Conservation (phyloP, 768 basidiomycete species). For the Lyophyllum decastes region DNA sequence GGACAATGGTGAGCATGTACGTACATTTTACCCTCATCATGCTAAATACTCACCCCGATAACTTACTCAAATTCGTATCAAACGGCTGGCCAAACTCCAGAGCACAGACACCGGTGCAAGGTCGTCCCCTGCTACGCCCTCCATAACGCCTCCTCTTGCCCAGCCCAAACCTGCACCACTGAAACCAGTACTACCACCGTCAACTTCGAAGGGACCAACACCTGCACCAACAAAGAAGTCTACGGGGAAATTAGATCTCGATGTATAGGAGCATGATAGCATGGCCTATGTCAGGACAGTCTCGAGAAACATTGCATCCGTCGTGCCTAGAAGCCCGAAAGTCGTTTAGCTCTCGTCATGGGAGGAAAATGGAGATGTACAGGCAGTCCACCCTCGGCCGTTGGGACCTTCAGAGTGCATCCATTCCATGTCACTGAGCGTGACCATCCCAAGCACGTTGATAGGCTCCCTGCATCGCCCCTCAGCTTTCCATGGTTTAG, state of each 20-base stretch:
- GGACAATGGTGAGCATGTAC: conserved; percentile 81
- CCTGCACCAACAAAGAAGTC: conserved; percentile 46
- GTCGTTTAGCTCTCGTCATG: not conserved
- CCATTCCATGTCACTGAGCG: conserved; percentile 69
- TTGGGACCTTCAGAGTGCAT: conserved; percentile 54
- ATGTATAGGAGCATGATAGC: conserved; percentile 73
- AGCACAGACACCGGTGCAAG: conserved; percentile 29
- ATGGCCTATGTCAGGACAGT: conserved; percentile 63
- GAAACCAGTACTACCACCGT: conserved; percentile 36
- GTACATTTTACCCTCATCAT: conserved; percentile 15
- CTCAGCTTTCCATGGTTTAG: conserved; percentile 20
- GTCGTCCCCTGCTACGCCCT: conserved; percentile 38
- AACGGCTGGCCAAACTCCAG: conserved; percentile 87
- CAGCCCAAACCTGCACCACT: conserved; percentile 31
- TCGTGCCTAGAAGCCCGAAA: conserved; percentile 67
- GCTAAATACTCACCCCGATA: not conserved
- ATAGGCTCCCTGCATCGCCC: conserved; percentile 54
- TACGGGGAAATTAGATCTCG: conserved; percentile 50
- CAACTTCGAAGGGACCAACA: conserved; percentile 28
- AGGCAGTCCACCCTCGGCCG: conserved; percentile 83
- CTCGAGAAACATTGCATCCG: conserved; percentile 83
- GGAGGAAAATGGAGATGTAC: conserved; percentile 37
- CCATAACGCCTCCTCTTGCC: conserved; percentile 29
- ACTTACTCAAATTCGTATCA: conserved; percentile 76
- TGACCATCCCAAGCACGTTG: conserved; percentile 78